phyloP scores from a whole-genome alignment of 2,329 filamentous ascomycete species.

The Exophiala calicioides region DNA sequence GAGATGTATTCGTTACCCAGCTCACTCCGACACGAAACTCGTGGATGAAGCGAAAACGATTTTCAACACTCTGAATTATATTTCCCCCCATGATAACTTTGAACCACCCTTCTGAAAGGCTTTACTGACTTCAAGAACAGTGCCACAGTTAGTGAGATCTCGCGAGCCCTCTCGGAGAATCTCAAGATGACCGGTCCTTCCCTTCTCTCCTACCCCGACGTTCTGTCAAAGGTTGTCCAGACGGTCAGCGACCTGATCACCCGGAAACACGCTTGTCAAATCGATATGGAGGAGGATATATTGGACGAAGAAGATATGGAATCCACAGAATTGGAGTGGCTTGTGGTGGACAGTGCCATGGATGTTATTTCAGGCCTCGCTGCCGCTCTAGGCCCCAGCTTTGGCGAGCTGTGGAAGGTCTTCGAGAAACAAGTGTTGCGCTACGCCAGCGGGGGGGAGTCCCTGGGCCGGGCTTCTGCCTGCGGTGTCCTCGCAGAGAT shows the following conservation, averaged over 20 bases:
- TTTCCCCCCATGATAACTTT: constrained; percentile 20
- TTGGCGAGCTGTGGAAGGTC: constrained; percentile 89
- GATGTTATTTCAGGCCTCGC: constrained; percentile 86
- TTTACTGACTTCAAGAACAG: constrained; percentile 57
- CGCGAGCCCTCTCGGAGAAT: constrained; percentile 86
- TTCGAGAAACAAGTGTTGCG: constrained; percentile 91
- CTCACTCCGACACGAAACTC: constrained; percentile 93
- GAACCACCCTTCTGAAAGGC: constrained; percentile 22
- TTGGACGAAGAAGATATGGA: constrained; percentile 71
- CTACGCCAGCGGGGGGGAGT: constrained; percentile 81
- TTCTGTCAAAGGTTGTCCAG: constrained; percentile 74
- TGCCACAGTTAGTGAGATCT: constrained; percentile 88
- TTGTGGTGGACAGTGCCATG: constrained; percentile 89
- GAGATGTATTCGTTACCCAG: constrained; percentile 93
- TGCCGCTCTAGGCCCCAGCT: constrained; percentile 75
- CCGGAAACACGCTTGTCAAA: constrained; percentile 88
- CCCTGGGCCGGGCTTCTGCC: constrained; percentile 83
- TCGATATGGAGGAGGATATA: constrained; percentile 82
- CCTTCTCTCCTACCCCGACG: constrained; percentile 68
- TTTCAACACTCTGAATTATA: constrained; percentile 49
- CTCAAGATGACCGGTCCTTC: constrained; percentile 89
- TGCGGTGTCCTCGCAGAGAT: constrained; percentile 92
- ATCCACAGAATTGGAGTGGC: constrained; percentile 95
- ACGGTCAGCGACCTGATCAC: constrained; percentile 78
- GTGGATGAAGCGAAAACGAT: constrained; percentile 89